Evolutionary conservation across 2,329 filamentous ascomycete genomes (phyloP), one percentile per base, ranked within the genome.

Genomic region (Sarocladium kiliense): DNA sequence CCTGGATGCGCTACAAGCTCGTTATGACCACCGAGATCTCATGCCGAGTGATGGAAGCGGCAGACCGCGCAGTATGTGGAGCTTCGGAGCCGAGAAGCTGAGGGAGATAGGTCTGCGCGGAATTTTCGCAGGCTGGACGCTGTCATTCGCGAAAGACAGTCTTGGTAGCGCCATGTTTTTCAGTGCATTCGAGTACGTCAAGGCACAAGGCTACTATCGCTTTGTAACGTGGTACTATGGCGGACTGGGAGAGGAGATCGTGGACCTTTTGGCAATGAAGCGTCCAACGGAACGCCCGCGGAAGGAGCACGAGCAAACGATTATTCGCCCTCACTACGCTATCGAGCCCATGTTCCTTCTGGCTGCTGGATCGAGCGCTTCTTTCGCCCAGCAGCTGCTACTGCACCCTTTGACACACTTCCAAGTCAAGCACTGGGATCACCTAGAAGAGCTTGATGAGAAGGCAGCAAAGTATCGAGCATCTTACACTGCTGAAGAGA

Each of bases 191-290:
- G 88, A 92, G 70, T 88, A 84, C 49, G 74, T 91, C 64, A 91
- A 91, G 66, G 85, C 84, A 11, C 88, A 91, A 65, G 77, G 78
- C 12, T 75, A 89, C 70, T 90, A 90, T 68, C 74, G 74, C 44
- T 91, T 88, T 64, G 81, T 91, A 30, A 81, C 79, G 14, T 84
- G 81, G 73, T 89, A 85, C 65, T 91, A 91, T 61, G 82, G 84
- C 26, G 78, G 77, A 1, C 67, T 84, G 23, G 77, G 74, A 26
- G 74, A 77, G 39, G 76, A 82, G 32, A 75, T 74, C 12, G 71
- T 84, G 53, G 73, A 81, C 55, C 61, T 76, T 1, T 68, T 82
- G 0, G 77, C 77, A 9, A 69, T 67, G 56, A 77, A 77, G 63
- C 70, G 77, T 1, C 77, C 78, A 1, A 50, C 59, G 5, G 55